A percentile compares a stretch with the other conserved stretches of the same genome.
These are phyloP conservation scores for Gomphus bonarii DNA, from an alignment of 1,284 basidiomycete species.

Conservation along the genomic window DNA sequence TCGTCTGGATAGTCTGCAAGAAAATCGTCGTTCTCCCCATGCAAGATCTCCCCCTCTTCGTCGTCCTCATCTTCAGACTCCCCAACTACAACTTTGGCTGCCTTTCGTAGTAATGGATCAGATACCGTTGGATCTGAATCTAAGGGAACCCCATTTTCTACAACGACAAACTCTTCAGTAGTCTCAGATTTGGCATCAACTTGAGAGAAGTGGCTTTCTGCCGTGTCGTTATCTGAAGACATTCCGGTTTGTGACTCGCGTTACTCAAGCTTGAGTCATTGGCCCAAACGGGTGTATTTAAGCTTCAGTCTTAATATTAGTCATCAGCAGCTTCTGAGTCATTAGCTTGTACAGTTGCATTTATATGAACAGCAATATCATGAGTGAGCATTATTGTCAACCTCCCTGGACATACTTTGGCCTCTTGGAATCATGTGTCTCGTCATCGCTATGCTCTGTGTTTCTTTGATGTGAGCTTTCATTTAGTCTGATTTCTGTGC, in stretches of 20 bases:
- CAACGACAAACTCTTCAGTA: conserved; percentile 7
- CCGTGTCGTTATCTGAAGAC: not conserved
- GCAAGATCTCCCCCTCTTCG: conserved; percentile 30
- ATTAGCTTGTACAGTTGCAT: not conserved
- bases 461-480: not conserved
- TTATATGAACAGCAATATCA: not conserved
- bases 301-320: not conserved
- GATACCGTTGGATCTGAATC: not conserved
- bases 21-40: conserved; percentile 36
- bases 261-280: not conserved
- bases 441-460: conserved; percentile 13
- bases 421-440: conserved; percentile 20
- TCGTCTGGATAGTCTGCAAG: conserved; percentile 47
- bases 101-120: not conserved
- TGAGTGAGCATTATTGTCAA: not conserved
- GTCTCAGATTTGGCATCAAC: not conserved
- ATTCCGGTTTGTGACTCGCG: not conserved
- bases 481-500: conserved; percentile 6
- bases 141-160: not conserved
- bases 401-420: conserved; percentile 18
- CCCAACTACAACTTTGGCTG: conserved; percentile 2
- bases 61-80: conserved; percentile 29
- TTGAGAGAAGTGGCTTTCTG: not conserved
- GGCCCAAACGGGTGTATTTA: not conserved
- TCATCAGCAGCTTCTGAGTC: not conserved